Evolutionary conservation across 495 filamentous ascomycete genomes (phyloP).

Genomic region (Antarctomyces pellizariae): DNA sequence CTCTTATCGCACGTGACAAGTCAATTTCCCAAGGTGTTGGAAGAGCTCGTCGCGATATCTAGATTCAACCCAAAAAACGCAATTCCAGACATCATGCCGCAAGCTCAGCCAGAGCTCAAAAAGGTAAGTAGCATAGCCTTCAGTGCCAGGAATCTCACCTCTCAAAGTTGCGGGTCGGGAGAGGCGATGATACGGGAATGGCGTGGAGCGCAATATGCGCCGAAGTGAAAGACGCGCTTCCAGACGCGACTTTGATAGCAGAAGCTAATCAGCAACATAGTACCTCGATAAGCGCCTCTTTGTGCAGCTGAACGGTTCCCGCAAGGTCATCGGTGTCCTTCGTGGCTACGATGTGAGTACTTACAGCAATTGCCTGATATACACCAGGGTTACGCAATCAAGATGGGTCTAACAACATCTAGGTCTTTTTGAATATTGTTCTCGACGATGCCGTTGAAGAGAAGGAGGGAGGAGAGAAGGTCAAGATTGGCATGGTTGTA

Average conservation of each 20-base stretch:
- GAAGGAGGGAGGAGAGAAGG: constrained; percentile 79
- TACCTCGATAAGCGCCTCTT: constrained; percentile 99
- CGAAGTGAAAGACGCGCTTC: constrained; percentile 7
- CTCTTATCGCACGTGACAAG: too few relatives aligned
- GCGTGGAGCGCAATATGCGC: too few relatives aligned
- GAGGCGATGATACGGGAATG: too few relatives aligned
- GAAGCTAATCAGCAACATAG: constrained; percentile 21
- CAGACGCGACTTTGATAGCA: constrained; percentile 7
- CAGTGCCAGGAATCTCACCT: too few relatives aligned
- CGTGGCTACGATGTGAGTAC: constrained; percentile 78
- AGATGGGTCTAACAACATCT: constrained; percentile 5
- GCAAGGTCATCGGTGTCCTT: constrained; percentile 86
- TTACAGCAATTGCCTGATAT: constrained; percentile 3
- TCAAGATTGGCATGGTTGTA: constrained; percentile 82
- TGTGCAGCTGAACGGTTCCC: constrained; percentile 90
- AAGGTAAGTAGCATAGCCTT: constrained; percentile 69
- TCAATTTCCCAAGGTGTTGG: too few relatives aligned
- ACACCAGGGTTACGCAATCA: not conserved
- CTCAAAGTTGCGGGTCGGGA: too few relatives aligned
- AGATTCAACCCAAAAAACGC: constrained; percentile 8
- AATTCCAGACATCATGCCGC: constrained; percentile 59
- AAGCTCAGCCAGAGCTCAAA: constrained; percentile 96
- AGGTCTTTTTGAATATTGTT: constrained; percentile 98
- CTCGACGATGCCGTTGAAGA: constrained; percentile 96
- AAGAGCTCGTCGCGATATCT: too few relatives aligned